Evolutionary conservation across 345 rosid genomes (phyloP).

Genomic region (Rubroshorea leprosula): DNA sequence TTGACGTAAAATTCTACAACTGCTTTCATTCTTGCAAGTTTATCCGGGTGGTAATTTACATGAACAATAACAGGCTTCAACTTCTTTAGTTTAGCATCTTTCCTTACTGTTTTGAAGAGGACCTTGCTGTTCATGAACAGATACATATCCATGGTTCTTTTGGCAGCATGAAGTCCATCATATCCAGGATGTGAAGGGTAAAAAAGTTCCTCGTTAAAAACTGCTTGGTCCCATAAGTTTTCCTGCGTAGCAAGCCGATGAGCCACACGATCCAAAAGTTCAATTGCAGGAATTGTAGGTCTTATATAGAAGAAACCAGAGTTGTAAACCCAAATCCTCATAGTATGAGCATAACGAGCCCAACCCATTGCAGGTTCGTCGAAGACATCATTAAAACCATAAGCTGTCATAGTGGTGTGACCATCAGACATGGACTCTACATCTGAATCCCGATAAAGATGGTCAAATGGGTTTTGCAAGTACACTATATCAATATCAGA

Average conservation of each 20-base stretch:
- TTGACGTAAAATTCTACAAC: slow-evolving; percentile 61
- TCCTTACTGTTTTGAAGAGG: slow-evolving; percentile 87
- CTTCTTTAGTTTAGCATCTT: slow-evolving; percentile 52
- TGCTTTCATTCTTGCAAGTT: slow-evolving; percentile 72
- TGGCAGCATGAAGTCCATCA: slow-evolving; percentile 76
- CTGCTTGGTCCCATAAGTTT: slow-evolving; percentile 92
- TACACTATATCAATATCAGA: slow-evolving; percentile 88
- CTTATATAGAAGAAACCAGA: slow-evolving; percentile 93
- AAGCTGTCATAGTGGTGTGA: slow-evolving; percentile 74
- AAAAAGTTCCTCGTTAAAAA: slow-evolving; percentile 85
- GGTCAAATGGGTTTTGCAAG: slow-evolving; percentile 82
- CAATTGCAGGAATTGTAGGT: slow-evolving; percentile 79
- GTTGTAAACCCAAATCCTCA: slow-evolving; percentile 97
- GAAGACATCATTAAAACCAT: slow-evolving; percentile 82
- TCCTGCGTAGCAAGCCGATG: slow-evolving; percentile 47
- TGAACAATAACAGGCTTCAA: slow-evolving; percentile 79
- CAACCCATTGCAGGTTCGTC: slow-evolving; percentile 96
- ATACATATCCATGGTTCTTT: slow-evolving; percentile 82
- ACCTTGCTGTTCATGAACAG: slow-evolving; percentile 93
- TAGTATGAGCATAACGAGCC: slow-evolving; percentile 97
- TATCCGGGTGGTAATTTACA: slow-evolving; percentile 80
- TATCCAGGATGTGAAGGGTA: slow-evolving; percentile 91
- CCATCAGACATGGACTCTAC: slow-evolving; percentile 97
- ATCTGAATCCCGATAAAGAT: slow-evolving; percentile 82
- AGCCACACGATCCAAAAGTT: slow-evolving; percentile 89